Evolutionary conservation across 2,329 filamentous ascomycete species (phyloP).

Genomic region (Phoma sp.): DNA sequence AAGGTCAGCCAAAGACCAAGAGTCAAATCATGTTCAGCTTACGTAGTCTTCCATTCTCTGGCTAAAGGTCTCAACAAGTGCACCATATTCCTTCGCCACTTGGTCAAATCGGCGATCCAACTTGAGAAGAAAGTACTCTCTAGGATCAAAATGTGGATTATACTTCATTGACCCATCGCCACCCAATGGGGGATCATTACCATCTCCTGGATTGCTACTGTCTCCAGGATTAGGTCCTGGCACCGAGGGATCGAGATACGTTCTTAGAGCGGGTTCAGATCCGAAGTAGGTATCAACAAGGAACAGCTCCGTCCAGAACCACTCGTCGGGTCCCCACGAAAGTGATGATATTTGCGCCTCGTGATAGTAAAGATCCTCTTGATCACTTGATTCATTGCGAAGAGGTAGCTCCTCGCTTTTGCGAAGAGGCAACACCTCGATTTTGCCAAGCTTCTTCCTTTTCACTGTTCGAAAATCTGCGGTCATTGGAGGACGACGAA

Average conservation of each 20-base stretch:
- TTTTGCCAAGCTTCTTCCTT: conserved; percentile 14
- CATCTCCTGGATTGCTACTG: no score
- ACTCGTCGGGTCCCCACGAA: conserved; percentile 24
- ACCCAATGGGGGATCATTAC: not conserved
- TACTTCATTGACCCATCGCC: not conserved
- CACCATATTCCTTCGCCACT: conserved; percentile 16
- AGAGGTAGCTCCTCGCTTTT: conserved; percentile 21
- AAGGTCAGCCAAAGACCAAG: not conserved
- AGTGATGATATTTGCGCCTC: conserved; percentile 29
- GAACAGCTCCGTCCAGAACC: conserved; percentile 28
- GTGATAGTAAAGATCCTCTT: conserved; percentile 21
- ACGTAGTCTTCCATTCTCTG: conserved; percentile 30
- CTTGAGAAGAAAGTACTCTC: not conserved
- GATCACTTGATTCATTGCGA: conserved; percentile 3
- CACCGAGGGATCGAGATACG: conserved; percentile 19
- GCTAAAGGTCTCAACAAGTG: conserved; percentile 25
- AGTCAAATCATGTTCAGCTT: no score
- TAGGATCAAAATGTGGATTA: not conserved
- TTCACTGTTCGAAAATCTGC: conserved; percentile 1
- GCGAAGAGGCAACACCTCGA: conserved; percentile 16
- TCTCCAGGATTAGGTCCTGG: no score
- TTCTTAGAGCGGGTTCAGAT: conserved; percentile 15
- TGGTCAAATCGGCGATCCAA: not conserved
- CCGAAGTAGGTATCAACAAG: conserved; percentile 29
- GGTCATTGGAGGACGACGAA: not conserved